Evolutionary conservation across 768 basidiomycete genomes (phyloP).

Genomic region (Psilocybe tampanensis): DNA sequence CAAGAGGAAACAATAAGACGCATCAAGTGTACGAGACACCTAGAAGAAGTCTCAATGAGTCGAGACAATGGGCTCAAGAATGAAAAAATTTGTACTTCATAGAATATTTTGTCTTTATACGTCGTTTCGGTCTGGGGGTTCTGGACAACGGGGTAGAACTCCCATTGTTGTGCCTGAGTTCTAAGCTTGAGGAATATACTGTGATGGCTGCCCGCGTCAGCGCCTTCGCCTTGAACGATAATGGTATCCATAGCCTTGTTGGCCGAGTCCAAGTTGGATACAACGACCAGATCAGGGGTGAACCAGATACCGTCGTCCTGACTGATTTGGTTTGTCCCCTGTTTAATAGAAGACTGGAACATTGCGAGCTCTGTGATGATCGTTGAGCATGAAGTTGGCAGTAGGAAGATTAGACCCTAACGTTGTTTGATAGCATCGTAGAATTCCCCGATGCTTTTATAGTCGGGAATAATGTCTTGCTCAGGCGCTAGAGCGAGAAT

Average conservation of each 20-base stretch:
- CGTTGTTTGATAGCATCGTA: slow-evolving; percentile 5
- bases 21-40: slow-evolving; percentile 5
- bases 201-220: slow-evolving; percentile 14
- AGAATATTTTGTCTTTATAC: slow-evolving; percentile 14
- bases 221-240: slow-evolving; percentile 1
- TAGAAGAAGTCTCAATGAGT: background rate
- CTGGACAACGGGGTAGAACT: slow-evolving; percentile 15
- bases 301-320: slow-evolving; percentile 4
- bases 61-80: background rate
- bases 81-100: background rate
- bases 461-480: background rate
- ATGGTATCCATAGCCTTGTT: background rate
- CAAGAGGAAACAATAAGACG: slow-evolving; percentile 5
- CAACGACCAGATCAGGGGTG: slow-evolving; percentile 1
- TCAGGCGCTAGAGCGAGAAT: background rate
- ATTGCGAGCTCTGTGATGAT: background rate
- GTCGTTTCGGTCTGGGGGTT: slow-evolving; percentile 20
- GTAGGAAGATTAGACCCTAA: background rate
- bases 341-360: background rate
- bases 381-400: background rate
- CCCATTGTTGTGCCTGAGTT: slow-evolving; percentile 13
- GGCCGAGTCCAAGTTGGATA: background rate
- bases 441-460: slow-evolving; percentile 5
- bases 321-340: slow-evolving; percentile 10
- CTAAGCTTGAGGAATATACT: slow-evolving; percentile 21